Evolutionary conservation across 805 yeast genomes (phyloP), one percentile per base, ranked within the genome.

Genomic region (Maudiozyma saulgeensis): DNA sequence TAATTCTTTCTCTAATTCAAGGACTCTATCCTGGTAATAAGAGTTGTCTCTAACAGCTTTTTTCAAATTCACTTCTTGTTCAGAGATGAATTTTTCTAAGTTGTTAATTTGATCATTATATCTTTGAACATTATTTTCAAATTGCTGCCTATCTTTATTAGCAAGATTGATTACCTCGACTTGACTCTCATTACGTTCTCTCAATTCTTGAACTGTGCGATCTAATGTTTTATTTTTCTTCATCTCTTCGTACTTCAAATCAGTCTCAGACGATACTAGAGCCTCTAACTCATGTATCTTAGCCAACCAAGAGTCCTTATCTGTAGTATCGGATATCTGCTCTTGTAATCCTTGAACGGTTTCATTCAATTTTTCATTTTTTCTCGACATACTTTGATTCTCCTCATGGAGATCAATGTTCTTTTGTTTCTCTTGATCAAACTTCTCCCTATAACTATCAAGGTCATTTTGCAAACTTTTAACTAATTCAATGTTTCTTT

Each of bases 391-490:
- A 1, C 84, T 76, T 57, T 80, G 81, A 57, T 82, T 84, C 59
- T 85, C 93, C 62, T 85, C 87, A 23, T 71, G 67, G 4, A 81
- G 64, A 45, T 80, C 78, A 49, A 82, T 68, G 39, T 77, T 74
- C 43, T 79, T 79, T 43, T 76, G 76, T 51, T 80, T 76, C 48
- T 75, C 69, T 13, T 62, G 62, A 41, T 70, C 73, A n/a, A 69
- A 52, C 26, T 66, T 68, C 2, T 52, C 42, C 48, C 68, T 69
- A 49, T 71, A 55, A 1, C 40, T 47, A 7, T 60, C 60, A 26
- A 69, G 57, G 28, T 70, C 67, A 16, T 49, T 42, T 47, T 65
- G 57, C 55, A 67, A 45, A 60, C 68, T 48, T 56, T 70, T 62
- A 44, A 77, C 64, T 28, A 73, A 68, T 13, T 68, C 54, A 19